Percentiles rank a stretch among this genome's conserved stretches.
These are phyloP conservation scores for Cladosporium sp. DNA, from an alignment of 2,329 filamentous ascomycete species.

Conservation along the genomic window DNA sequence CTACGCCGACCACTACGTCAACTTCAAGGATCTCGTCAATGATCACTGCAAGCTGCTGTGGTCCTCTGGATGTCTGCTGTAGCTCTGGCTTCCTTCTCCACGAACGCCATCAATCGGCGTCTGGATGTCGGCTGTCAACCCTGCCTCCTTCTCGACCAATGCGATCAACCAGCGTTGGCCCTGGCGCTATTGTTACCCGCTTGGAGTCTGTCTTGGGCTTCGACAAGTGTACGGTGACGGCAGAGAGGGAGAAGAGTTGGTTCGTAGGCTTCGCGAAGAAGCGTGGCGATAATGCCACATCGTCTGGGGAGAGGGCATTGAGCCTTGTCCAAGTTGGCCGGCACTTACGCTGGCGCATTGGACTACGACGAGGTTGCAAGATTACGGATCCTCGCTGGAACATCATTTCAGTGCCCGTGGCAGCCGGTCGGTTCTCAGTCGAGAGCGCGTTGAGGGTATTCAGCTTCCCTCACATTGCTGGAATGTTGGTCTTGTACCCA, in stretches of 20 bases:
- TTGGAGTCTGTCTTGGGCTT: neutral
- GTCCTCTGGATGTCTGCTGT: slow-evolving; percentile 84
- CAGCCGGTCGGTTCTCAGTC: slow-evolving; percentile 67
- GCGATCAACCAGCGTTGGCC: slow-evolving; percentile 6
- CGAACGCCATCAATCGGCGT: slow-evolving; percentile 29
- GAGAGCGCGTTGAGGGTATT: slow-evolving; percentile 75
- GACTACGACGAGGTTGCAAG: slow-evolving; percentile 72
- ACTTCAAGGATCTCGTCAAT: slow-evolving; percentile 97
- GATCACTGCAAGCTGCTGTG: slow-evolving; percentile 96
- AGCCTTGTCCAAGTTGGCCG: slow-evolving; percentile 69
- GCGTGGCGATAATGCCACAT: too few relatives aligned
- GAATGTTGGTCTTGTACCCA: slow-evolving; percentile 83
- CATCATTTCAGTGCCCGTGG: slow-evolving; percentile 77
- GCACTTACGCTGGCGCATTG: slow-evolving; percentile 66
- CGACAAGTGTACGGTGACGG: too few relatives aligned
- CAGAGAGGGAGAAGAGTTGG: too few relatives aligned
- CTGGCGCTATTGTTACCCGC: slow-evolving; percentile 28
- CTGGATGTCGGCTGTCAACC: slow-evolving; percentile 33
- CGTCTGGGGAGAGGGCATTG: too few relatives aligned
- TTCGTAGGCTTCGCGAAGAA: too few relatives aligned
- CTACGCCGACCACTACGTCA: slow-evolving; percentile 96
- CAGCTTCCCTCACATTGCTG: slow-evolving; percentile 94
- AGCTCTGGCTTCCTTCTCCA: slow-evolving; percentile 83
- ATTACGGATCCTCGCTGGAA: slow-evolving; percentile 77
- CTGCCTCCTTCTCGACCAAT: too few relatives aligned